Base-by-base conservation (phyloP, 495 filamentous ascomycete species). In the Wilcoxina mikolae region DNA sequence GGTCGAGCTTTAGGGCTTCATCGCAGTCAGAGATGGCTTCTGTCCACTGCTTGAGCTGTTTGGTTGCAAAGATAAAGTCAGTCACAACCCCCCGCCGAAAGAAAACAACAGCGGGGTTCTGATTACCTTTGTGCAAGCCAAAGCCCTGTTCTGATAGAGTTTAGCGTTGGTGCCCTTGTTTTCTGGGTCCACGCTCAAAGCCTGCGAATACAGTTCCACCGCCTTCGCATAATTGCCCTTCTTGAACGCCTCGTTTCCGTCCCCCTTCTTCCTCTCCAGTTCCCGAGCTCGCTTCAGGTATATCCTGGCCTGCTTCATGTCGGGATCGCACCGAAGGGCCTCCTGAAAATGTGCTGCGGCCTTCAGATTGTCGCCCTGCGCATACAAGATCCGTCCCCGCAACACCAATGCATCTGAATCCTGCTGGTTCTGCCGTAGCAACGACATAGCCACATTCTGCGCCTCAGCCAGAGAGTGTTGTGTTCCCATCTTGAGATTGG, bases 81-180 rank as follows among this genome's bases (percentile, higher is more conserved):
- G 54, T 45, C 20, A 20, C n/a, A 50, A n/a, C 23, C 25, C 11
- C 22, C 43, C n/a, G 23, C 15, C 15, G n/a, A 38, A 24, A 41
- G 35, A 3, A 61, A 27, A 22, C 41, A 39, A 25, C 43, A 28
- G 23, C 50, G 45, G n/a, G n/a, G n/a, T n/a, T n/a, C n/a, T n/a
- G n/a, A n/a, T n/a, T 68, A 73, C 73, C 70, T 80, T 80, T 45
- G 76, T 74, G 38, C 74, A 70, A 66, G 85, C 88, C 65, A 91
- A 71, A 4, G 91, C 91, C 51, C 91, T 76, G 70, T 98, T 98
- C 67, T 93, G 85, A 41, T 90, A 76, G 49, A 96, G 77, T 73
- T 96, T 95, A 25, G 90, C 81, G 66, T 96, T 98, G 54, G 82
- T 93, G 52, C 83, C 85, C 73, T 87, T 87, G 74, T 96, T 96